Evolutionary conservation across 345 rosid species (phyloP).

Genomic region (Balakata baccata): DNA sequence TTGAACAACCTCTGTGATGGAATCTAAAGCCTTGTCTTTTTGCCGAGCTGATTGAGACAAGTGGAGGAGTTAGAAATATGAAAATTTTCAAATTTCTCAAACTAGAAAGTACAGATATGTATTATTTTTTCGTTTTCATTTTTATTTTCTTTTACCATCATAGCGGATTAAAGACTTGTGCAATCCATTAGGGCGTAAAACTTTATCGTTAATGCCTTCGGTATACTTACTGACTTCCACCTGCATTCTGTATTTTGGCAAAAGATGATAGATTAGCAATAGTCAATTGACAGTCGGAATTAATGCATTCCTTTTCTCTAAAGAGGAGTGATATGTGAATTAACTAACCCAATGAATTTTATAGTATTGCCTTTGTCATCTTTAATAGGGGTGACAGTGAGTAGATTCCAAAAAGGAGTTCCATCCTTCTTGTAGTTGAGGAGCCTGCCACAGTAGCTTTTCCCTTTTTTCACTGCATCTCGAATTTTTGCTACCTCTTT

Average conservation of each 20-base stretch:
- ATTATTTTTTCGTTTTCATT: too few relatives aligned
- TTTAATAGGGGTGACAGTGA: slow-evolving; percentile 87
- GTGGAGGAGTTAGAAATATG: not conserved
- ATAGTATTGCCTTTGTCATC: slow-evolving; percentile 72
- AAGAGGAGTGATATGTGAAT: not conserved
- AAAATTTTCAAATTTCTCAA: not conserved
- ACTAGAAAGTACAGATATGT: not conserved
- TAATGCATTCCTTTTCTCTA: not conserved
- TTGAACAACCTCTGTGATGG: slow-evolving; percentile 83
- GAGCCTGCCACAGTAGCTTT: slow-evolving; percentile 81
- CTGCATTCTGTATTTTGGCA: slow-evolving; percentile 70
- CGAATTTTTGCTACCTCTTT: slow-evolving; percentile 73
- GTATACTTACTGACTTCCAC: slow-evolving; percentile 96
- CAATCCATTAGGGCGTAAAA: slow-evolving; percentile 84
- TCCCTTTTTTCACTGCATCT: slow-evolving; percentile 67
- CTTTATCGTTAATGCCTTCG: slow-evolving; percentile 73
- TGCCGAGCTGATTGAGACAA: slow-evolving; percentile 62
- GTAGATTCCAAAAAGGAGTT: slow-evolving; percentile 96
- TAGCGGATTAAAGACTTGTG: slow-evolving; percentile 79
- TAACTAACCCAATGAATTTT: slow-evolving; percentile 72
- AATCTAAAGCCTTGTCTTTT: slow-evolving; percentile 71
- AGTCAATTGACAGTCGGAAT: not conserved
- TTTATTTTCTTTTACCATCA: slow-evolving; percentile 49
- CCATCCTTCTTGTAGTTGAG: slow-evolving; percentile 91
- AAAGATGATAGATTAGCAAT: not conserved